Conservation (phyloP, 2,329 filamentous ascomycete genomes). For the Pestalotiopsis sp. region DNA sequence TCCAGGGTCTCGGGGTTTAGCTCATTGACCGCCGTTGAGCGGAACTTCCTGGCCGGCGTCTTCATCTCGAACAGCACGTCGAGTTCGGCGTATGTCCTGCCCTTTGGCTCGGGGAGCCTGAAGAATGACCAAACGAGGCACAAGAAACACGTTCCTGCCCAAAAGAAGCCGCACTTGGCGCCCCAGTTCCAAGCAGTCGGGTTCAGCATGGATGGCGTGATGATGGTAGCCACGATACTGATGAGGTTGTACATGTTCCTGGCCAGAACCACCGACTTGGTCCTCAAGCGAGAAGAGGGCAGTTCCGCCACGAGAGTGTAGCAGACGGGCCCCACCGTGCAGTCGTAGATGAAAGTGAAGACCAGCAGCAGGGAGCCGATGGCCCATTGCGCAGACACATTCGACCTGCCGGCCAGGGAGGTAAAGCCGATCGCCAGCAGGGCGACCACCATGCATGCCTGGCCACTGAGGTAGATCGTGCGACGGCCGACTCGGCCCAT, state of each 20-base stretch:
- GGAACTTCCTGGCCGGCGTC: not conserved
- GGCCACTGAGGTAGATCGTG: constrained; percentile 35
- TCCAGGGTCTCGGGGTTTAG: not conserved
- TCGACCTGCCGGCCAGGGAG: constrained; percentile 20
- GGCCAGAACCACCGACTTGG: constrained; percentile 16
- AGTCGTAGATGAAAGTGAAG: constrained; percentile 40
- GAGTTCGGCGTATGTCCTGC: constrained; percentile 43
- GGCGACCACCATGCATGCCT: constrained; percentile 31
- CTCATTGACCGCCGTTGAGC: not conserved
- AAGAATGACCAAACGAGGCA: constrained; percentile 40
- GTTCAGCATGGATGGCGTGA: constrained; percentile 33
- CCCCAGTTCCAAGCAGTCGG: constrained; percentile 29
- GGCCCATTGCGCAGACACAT: constrained; percentile 19
- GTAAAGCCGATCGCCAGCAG: constrained; percentile 37
- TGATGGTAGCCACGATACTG: constrained; percentile 35
- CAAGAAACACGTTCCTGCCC: constrained; percentile 32
- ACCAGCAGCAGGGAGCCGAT: constrained; percentile 39
- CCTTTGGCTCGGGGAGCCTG: constrained; percentile 41
- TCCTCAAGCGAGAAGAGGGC: constrained; percentile 37
- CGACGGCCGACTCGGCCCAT: constrained; percentile 35
- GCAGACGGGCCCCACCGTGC: constrained; percentile 42
- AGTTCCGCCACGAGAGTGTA: constrained; percentile 45
- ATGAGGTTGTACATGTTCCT: constrained; percentile 38
- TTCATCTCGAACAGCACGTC: constrained; percentile 40
- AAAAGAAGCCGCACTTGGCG: constrained; percentile 35